These are phyloP conservation scores for Trypanosoma vivax DNA, from an alignment of 208 protist species.

Conservation along the genomic window DNA sequence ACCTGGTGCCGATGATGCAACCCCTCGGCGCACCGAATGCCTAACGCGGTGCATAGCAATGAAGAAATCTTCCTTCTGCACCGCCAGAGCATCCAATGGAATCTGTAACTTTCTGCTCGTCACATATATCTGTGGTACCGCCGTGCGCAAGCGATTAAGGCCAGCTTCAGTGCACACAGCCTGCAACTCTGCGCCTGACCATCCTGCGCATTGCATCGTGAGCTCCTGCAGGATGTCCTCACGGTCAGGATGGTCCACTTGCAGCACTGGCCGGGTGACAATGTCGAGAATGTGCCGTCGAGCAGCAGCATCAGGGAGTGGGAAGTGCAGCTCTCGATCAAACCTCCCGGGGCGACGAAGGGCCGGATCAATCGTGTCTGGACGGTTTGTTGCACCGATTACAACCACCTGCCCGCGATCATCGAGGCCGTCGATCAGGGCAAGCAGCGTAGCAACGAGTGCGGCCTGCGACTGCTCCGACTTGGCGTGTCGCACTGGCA, in stretches of 20 bases:
- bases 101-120: constrained; percentile 40
- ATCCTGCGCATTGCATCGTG: constrained; percentile 92
- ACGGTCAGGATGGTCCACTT: constrained; percentile 45
- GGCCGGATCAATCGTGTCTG: constrained; percentile 94
- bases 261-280: constrained; percentile 96
- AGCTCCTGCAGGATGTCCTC: constrained; percentile 83
- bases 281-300: constrained; percentile 92
- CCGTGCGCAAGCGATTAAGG: constrained; percentile 61
- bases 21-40: constrained; percentile 47
- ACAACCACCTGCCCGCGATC: constrained; percentile 90
- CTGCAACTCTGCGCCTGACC: constrained; percentile 98
- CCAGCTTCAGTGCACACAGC: constrained; percentile 98
- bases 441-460: constrained; percentile 88
- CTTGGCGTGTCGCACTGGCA: constrained; percentile 67
- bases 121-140: constrained; percentile 74
- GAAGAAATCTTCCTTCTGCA: constrained; percentile 66
- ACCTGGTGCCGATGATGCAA: constrained; percentile 7
- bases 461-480: constrained; percentile 79
- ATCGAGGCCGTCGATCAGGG: constrained; percentile 93
- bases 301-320: constrained; percentile 62
- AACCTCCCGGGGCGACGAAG: constrained; percentile 95
- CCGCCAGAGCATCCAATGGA: constrained; percentile 20
- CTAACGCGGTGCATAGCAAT: constrained; percentile 56
- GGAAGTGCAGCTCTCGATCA: constrained; percentile 94
- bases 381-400: constrained; percentile 94